phyloP scores from a whole-genome alignment of 306 rosid species.

The Sicyos edulis region DNA sequence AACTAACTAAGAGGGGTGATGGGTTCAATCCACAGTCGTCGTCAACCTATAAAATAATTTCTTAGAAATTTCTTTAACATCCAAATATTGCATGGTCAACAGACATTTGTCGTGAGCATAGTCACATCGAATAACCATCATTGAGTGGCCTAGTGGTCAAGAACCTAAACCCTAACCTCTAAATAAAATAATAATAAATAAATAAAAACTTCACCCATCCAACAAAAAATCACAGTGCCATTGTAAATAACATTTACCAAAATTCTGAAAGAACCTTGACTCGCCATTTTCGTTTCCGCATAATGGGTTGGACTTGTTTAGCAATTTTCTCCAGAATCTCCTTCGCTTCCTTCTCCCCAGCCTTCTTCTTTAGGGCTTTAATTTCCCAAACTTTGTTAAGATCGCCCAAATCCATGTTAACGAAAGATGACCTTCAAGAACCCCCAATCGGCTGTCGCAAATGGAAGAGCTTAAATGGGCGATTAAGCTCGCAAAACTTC shows the following conservation, averaged over 20 bases:
- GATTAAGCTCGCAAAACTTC: slow-evolving; percentile 1
- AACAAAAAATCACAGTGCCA: neutral
- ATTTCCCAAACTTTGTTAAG: slow-evolving; percentile 82
- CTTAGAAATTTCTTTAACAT: too few relatives aligned
- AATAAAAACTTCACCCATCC: neutral
- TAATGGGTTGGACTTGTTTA: slow-evolving; percentile 89
- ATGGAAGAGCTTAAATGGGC: neutral
- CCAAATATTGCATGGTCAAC: too few relatives aligned
- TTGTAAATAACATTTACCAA: slow-evolving; percentile 32
- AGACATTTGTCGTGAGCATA: too few relatives aligned
- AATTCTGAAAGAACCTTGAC: slow-evolving; percentile 83
- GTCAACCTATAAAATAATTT: too few relatives aligned
- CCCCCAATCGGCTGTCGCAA: slow-evolving; percentile 10
- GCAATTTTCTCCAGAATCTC: slow-evolving; percentile 72
- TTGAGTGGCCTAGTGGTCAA: too few relatives aligned
- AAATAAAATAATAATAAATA: too few relatives aligned
- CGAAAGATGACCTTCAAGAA: slow-evolving; percentile 9
- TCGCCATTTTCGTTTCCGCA: slow-evolving; percentile 85
- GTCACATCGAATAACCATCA: too few relatives aligned
- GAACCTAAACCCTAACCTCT: too few relatives aligned
- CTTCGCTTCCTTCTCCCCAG: slow-evolving; percentile 59
- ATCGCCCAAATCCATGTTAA: slow-evolving; percentile 46
- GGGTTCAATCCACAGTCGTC: too few relatives aligned
- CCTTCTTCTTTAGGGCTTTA: slow-evolving; percentile 66
- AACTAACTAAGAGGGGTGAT: too few relatives aligned